These are phyloP conservation scores for Solanum gracilifrons DNA, from an alignment of 257 asterid genomes.

Conservation along the genomic window DNA sequence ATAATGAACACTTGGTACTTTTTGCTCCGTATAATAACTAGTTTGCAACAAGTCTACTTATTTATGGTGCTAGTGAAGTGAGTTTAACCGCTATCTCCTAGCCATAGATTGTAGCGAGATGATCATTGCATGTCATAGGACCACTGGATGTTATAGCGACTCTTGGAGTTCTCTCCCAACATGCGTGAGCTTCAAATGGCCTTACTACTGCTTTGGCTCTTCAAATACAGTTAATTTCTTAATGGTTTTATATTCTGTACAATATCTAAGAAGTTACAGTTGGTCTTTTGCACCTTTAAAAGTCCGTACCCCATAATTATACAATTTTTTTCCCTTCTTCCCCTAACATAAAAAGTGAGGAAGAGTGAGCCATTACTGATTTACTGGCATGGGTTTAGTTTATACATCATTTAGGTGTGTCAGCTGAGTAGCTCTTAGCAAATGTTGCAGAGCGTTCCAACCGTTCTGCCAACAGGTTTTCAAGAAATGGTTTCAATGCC, in stretches of 20 bases:
- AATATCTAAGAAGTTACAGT: not conserved
- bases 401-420: slow-evolving; percentile 17
- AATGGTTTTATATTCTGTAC: not conserved
- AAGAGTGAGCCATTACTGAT: not conserved
- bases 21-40: not conserved
- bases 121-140: not conserved
- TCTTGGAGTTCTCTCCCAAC: not conserved
- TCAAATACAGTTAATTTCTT: not conserved
- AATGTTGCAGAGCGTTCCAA: slow-evolving; percentile 51
- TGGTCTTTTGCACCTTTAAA: not conserved
- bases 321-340: not conserved
- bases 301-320: not conserved
- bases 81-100: not conserved
- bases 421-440: slow-evolving; percentile 41
- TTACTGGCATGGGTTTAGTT: not conserved
- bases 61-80: not conserved
- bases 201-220: not conserved
- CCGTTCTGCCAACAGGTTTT: slow-evolving; percentile 56
- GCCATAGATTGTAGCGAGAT: not conserved
- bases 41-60: no score
- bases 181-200: not conserved
- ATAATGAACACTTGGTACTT: not conserved
- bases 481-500: slow-evolving; percentile 76
- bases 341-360: not conserved
- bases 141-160: not conserved